Conservation (phyloP, 2,329 filamentous ascomycete species). For the Trichoderma simmonsii region DNA sequence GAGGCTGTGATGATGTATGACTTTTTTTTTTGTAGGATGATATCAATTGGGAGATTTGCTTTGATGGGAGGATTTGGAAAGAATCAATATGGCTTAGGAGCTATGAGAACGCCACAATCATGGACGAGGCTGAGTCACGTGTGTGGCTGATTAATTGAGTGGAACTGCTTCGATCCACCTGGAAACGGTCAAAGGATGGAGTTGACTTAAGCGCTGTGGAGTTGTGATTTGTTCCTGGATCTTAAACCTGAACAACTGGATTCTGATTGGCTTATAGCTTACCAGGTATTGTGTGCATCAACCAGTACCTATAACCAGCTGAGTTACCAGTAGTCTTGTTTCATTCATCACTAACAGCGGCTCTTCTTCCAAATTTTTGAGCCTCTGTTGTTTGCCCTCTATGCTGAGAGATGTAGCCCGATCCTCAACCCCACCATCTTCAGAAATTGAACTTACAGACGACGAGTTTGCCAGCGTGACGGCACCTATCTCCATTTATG, state of each 20-base stretch:
- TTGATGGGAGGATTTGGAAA: slow-evolving; percentile 12
- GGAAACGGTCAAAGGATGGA: neutral
- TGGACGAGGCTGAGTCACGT: slow-evolving; percentile 30
- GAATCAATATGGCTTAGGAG: slow-evolving; percentile 20
- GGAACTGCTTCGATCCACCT: neutral
- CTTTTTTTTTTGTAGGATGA: neutral
- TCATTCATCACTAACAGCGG: neutral
- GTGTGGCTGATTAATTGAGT: slow-evolving; percentile 29
- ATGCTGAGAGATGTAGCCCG: neutral
- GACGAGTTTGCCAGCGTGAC: neutral
- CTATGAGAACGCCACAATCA: slow-evolving; percentile 25
- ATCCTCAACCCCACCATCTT: neutral
- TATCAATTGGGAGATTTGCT: neutral
- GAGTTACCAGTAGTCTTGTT: neutral
- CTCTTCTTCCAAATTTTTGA: neutral
- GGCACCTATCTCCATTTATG: neutral
- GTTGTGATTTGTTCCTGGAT: neutral
- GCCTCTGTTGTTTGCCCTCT: neutral
- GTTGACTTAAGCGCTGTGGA: neutral
- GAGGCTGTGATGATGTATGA: neutral
- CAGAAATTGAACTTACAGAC: neutral
- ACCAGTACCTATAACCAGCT: neutral
- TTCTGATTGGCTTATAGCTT: neutral
- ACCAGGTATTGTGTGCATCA: neutral
- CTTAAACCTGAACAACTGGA: too few relatives aligned